These are phyloP conservation scores for Omphalotus guepiniiformis DNA, from an alignment of 768 basidiomycete species.

Conservation along the genomic window DNA sequence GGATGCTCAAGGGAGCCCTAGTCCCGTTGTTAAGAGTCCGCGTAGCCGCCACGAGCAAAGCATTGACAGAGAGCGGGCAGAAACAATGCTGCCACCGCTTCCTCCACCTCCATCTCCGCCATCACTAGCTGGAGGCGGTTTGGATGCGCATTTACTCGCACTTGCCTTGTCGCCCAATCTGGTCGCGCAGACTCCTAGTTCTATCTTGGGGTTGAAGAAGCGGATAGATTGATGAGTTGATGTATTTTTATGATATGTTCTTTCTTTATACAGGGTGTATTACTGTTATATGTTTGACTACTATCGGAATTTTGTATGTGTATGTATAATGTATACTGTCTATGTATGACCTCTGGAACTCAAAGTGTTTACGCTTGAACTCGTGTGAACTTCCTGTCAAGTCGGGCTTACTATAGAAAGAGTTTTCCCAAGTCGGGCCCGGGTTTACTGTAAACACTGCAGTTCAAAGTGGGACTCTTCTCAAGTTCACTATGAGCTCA, in stretches of 20 bases:
- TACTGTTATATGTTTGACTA: too few species aligned
- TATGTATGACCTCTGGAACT: too few species aligned
- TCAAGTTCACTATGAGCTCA: too few species aligned
- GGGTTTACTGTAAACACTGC: too few species aligned
- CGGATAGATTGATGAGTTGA: not conserved
- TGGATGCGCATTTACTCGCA: not conserved
- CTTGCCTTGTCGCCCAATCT: not conserved
- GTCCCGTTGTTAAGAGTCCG: conserved; percentile 4
- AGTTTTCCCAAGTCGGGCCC: too few species aligned
- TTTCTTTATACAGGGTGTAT: too few species aligned
- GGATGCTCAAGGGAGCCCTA: conserved; percentile 4
- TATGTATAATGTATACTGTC: too few species aligned
- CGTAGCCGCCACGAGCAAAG: not conserved
- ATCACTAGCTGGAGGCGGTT: conserved; percentile 1
- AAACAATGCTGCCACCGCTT: not conserved
- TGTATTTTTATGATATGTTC: not conserved
- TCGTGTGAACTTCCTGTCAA: too few species aligned
- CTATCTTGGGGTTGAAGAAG: conserved; percentile 23
- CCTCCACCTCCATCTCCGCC: not conserved
- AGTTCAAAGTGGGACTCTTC: too few species aligned
- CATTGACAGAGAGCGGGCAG: not conserved
- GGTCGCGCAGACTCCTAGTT: conserved; percentile 28
- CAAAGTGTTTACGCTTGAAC: too few species aligned
- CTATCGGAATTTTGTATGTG: too few species aligned
- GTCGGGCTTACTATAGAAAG: too few species aligned